Conservation (phyloP, 1,284 basidiomycete species). For the Malassezia psittaci region DNA sequence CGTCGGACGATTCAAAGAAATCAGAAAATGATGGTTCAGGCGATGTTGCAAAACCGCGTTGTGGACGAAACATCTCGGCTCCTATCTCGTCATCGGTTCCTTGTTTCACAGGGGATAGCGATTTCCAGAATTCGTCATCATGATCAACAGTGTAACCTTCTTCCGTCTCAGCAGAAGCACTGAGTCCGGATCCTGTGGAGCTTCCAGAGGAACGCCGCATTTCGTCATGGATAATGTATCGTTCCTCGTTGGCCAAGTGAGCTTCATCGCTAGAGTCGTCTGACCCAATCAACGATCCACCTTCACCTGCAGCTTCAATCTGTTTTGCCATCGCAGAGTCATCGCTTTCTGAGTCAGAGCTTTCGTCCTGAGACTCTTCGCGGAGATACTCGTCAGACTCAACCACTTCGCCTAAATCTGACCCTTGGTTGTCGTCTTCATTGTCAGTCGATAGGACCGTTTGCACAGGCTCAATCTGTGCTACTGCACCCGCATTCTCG, state of each 20-base stretch:
- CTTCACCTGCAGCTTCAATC: conserved; percentile 40
- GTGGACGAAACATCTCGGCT: conserved; percentile 41
- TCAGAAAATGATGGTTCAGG: conserved; percentile 46
- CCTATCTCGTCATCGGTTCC: conserved; percentile 5
- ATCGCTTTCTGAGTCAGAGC: conserved; percentile 22
- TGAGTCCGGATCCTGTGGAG: background rate
- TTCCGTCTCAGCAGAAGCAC: conserved; percentile 6
- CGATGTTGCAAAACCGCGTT: conserved; percentile 39
- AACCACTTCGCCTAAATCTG: conserved; percentile 9
- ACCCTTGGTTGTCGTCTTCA: conserved; percentile 5
- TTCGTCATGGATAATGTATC: conserved; percentile 43
- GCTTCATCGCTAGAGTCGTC: conserved; percentile 34
- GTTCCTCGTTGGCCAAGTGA: conserved; percentile 35
- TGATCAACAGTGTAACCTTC: conserved; percentile 19
- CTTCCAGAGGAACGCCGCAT: conserved; percentile 14
- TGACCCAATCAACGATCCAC: conserved; percentile 44
- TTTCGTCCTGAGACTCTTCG: background rate
- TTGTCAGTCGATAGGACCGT: background rate
- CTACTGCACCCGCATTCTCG: too few species aligned
- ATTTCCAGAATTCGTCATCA: conserved; percentile 17
- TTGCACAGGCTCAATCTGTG: too few species aligned
- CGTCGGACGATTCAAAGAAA: conserved; percentile 40
- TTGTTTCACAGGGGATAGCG: background rate
- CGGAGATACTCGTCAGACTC: background rate
- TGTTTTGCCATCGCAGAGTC: conserved; percentile 38